Conservation (phyloP, 2,329 filamentous ascomycete species). For the Pseudocercospora macadamiae region DNA sequence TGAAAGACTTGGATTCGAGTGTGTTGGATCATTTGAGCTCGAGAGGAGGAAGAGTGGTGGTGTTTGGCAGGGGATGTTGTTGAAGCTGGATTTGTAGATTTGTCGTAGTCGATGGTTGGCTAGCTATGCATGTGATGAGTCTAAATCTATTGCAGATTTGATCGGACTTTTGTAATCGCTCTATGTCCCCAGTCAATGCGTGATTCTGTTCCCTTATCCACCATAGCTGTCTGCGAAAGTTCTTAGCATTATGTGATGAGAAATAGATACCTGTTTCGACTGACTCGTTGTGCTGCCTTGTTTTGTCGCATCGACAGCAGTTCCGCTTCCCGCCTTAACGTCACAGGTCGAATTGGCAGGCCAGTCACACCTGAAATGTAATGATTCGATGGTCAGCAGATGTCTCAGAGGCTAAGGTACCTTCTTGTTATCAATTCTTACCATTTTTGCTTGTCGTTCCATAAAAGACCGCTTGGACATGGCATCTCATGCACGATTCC, state of each 20-base stretch:
- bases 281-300: background rate
- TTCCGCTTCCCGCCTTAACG: background rate
- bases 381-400: too few species aligned
- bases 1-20: background rate
- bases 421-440: too few species aligned
- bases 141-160: background rate
- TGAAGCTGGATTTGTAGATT: background rate
- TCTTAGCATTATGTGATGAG: background rate
- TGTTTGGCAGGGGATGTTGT: background rate
- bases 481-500: slow-evolving; percentile 11
- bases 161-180: background rate
- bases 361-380: too few species aligned
- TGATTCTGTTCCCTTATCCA: too few species aligned
- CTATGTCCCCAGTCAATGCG: too few species aligned
- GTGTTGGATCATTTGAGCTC: background rate
- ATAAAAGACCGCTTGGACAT: slow-evolving; percentile 6
- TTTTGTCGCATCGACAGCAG: background rate
- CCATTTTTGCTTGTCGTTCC: slow-evolving; percentile 16
- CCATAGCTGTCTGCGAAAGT: background rate
- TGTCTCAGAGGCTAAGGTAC: too few species aligned
- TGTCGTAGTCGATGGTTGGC: too few species aligned
- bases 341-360: too few species aligned
- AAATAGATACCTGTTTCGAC: background rate
- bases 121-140: background rate
- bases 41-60: background rate